phyloP scores from a whole-genome alignment of 305 asterid species.

The Nicotiana rustica region DNA sequence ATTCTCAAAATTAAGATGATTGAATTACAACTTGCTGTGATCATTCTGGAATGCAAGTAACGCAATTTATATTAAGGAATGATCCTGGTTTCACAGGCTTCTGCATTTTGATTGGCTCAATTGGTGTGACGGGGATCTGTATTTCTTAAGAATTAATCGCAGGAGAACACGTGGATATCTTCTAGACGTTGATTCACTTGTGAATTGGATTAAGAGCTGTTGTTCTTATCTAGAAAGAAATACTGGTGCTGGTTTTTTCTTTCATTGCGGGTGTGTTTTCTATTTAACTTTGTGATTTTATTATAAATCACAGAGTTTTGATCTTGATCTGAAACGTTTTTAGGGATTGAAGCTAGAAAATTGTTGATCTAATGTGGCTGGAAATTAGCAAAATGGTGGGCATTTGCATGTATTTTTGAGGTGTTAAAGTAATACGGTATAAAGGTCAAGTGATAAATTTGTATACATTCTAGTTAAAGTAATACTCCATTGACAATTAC shows the following conservation, averaged over 20 bases:
- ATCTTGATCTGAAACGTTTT: slow-evolving; percentile 32
- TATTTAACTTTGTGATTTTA: background rate
- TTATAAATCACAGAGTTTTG: background rate
- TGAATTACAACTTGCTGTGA: slow-evolving; percentile 1
- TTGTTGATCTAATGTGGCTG: slow-evolving; percentile 46
- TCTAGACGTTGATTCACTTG: slow-evolving; percentile 31
- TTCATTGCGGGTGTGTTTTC: slow-evolving; percentile 26
- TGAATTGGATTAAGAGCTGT: slow-evolving; percentile 49
- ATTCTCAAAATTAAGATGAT: background rate
- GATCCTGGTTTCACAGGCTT: slow-evolving; percentile 30
- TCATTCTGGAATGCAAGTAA: background rate
- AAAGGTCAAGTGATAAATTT: background rate
- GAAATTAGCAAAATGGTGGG: slow-evolving; percentile 35
- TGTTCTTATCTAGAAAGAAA: slow-evolving; percentile 44
- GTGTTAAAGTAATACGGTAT: slow-evolving; percentile 23
- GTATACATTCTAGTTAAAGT: background rate
- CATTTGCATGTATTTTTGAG: slow-evolving; percentile 30
- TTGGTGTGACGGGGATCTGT: slow-evolving; percentile 40
- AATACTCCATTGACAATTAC: too few species aligned
- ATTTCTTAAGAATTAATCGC: background rate
- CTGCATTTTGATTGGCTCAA: slow-evolving; percentile 50
- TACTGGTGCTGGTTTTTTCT: background rate
- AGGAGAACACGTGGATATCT: slow-evolving; percentile 48
- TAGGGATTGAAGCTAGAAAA: slow-evolving; percentile 31
- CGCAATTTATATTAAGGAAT: slow-evolving; percentile 47